A percentile compares a stretch with the other conserved stretches of the same genome.
Evolutionary conservation across 2,329 filamentous ascomycete genomes (phyloP).

Genomic region (Ascocoryne sarcoides): DNA sequence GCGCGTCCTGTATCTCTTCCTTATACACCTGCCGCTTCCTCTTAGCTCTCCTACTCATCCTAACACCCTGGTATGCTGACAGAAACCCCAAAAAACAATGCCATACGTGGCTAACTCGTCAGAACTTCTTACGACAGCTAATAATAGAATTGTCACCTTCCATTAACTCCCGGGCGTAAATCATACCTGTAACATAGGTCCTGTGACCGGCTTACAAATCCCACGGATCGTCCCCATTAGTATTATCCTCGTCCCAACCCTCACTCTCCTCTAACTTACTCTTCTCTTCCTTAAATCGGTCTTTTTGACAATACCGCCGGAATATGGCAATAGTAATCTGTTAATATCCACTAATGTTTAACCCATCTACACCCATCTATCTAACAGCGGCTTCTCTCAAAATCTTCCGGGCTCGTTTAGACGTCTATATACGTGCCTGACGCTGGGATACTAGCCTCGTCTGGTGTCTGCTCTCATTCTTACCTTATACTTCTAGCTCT

Average conservation of each 20-base stretch:
- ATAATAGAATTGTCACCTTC: slow-evolving; percentile 10
- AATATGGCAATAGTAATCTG: slow-evolving; percentile 6
- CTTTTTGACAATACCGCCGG: slow-evolving; percentile 4
- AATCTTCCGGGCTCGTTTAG: slow-evolving; percentile 6
- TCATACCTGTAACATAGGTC: slow-evolving; percentile 12
- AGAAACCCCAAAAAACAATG: slow-evolving; percentile 8
- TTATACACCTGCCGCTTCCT: slow-evolving; percentile 7
- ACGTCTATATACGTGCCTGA: neutral
- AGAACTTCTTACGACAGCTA: slow-evolving; percentile 7
- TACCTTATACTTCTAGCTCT: neutral
- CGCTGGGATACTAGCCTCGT: neutral
- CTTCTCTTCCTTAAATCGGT: slow-evolving; percentile 4
- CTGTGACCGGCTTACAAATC: slow-evolving; percentile 11
- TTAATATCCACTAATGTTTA: slow-evolving; percentile 8
- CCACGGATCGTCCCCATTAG: slow-evolving; percentile 6
- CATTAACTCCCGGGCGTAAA: slow-evolving; percentile 10
- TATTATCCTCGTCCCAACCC: slow-evolving; percentile 4
- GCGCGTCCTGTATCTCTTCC: slow-evolving; percentile 4
- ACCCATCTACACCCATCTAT: slow-evolving; percentile 6
- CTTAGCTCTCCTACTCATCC: slow-evolving; percentile 5
- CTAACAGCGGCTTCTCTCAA: slow-evolving; percentile 2
- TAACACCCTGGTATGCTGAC: slow-evolving; percentile 4
- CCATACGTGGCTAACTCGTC: slow-evolving; percentile 2
- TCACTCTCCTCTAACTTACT: slow-evolving; percentile 4
- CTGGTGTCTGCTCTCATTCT: neutral